Base-by-base conservation (phyloP, 345 rosid species). In the Brassica juncea region DNA sequence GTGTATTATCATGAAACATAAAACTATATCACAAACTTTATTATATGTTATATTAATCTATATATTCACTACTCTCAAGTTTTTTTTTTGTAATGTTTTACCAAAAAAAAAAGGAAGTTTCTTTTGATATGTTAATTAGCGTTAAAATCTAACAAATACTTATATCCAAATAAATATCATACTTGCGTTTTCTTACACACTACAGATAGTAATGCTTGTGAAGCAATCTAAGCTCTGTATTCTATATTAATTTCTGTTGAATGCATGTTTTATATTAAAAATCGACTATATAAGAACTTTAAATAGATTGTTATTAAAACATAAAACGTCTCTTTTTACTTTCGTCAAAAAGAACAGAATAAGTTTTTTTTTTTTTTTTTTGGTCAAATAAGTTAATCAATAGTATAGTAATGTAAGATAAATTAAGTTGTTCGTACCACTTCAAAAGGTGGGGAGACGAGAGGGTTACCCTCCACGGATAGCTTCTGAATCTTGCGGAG, bases 401-500 rank as follows among this genome's bases (percentile, higher is more conserved):
- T 54, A 6, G 9, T 55, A 19, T 7, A n/a, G 0, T 4, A 16
- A 34, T 16, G 27, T 35, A 65, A 34, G 44, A 34, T 64, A 64
- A 34, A 34, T 9, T 64, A 64, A 34, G 16, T 9, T 19, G 25
- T 25, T 47, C 79, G 34, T 73, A 80, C 80, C 52, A 94, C 92
- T 80, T 90, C 95, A 82, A 80, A 62, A 0, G 97, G 91, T 1
- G 97, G 95, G 0, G 93, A 90, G 12, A 85, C 82, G 4, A 94
- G 86, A 1, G 97, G 97, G 83, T 94, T 94, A 16, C 98, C 98
- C 79, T 93, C 85, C 0, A 90, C 85, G 14, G 86, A 47, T 1
- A 93, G 89, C 87, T 86, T 90, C 70, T 86, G 83, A 21, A 91
- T 87, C 85, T 81, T 89, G 72, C 86, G 85, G 23, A 93, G 89